Percentiles rank a stretch among this genome's conserved stretches.
Conservation (phyloP, 257 asterid species). For the Ilex asprella region DNA sequence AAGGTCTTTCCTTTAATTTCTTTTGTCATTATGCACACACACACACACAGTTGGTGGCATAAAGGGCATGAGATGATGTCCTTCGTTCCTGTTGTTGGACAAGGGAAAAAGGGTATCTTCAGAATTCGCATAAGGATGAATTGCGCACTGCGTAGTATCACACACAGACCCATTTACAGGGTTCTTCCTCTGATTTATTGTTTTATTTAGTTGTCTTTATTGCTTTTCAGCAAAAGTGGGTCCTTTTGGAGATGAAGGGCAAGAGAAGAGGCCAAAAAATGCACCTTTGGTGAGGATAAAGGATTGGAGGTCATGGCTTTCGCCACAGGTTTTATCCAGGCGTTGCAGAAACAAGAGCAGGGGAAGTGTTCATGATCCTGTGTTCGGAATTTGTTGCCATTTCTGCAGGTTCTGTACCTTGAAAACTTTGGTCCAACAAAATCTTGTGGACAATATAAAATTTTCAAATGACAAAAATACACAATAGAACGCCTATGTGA, state of each 20-base stretch:
- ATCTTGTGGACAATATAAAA: not conserved
- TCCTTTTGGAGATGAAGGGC: constrained; percentile 23
- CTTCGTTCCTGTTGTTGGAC: not conserved
- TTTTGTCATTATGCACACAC: not conserved
- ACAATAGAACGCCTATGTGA: not conserved
- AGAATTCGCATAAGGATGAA: no score
- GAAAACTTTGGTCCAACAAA: no score
- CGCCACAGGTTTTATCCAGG: constrained; percentile 43
- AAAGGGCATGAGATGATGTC: not conserved
- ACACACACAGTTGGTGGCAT: not conserved
- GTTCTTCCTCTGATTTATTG: not conserved
- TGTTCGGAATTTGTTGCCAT: constrained; percentile 79
- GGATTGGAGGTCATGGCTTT: constrained; percentile 18
- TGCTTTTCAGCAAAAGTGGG: constrained; percentile 24
- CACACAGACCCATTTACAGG: not conserved
- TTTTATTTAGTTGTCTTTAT: not conserved
- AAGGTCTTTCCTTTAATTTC: constrained; percentile 15
- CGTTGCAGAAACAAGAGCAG: constrained; percentile 59
- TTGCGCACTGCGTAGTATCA: no score
- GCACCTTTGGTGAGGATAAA: constrained; percentile 21
- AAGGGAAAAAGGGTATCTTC: not conserved
- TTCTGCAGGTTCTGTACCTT: constrained; percentile 59
- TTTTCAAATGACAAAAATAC: not conserved
- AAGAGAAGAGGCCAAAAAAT: constrained; percentile 22
- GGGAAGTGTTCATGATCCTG: constrained; percentile 66